Conservation (phyloP, 202 grass and related monocot genomes). For the Panicum hallii region DNA sequence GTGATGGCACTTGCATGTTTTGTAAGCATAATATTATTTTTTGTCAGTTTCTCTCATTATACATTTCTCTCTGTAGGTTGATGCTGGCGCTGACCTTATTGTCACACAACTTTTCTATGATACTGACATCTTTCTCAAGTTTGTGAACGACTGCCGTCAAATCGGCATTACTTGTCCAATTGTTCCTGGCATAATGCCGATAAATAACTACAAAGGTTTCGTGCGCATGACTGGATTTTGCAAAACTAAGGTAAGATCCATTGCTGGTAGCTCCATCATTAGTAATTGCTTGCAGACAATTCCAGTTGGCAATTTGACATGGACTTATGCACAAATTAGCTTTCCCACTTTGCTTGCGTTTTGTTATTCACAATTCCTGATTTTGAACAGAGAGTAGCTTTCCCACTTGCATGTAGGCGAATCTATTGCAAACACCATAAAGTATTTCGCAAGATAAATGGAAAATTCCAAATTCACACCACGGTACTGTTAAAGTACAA, state of each 20-base stretch:
- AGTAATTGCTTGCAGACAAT: conserved; percentile 31
- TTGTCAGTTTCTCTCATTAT: conserved; percentile 24
- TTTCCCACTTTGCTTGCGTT: neutral
- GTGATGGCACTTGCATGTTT: neutral
- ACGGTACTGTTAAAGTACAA: neutral
- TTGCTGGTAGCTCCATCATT: conserved; percentile 26
- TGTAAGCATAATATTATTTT: neutral
- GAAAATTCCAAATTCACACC: neutral
- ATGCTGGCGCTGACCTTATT: conserved; percentile 86
- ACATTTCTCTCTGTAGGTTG: conserved; percentile 59
- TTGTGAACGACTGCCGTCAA: conserved; percentile 85
- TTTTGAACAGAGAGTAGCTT: conserved; percentile 15
- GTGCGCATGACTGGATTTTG: conserved; percentile 83
- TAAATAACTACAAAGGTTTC: conserved; percentile 92
- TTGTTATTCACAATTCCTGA: conserved; percentile 3
- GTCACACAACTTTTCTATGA: conserved; percentile 90
- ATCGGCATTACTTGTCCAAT: conserved; percentile 93
- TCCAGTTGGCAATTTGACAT: neutral
- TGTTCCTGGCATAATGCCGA: conserved; percentile 95
- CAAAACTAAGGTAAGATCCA: conserved; percentile 75
- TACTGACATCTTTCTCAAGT: conserved; percentile 87
- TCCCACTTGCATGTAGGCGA: neutral
- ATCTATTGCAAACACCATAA: neutral
- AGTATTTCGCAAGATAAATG: neutral
- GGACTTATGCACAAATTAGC: neutral